Conservation (phyloP, 768 basidiomycete species). For the Basidioascus undulatus region DNA sequence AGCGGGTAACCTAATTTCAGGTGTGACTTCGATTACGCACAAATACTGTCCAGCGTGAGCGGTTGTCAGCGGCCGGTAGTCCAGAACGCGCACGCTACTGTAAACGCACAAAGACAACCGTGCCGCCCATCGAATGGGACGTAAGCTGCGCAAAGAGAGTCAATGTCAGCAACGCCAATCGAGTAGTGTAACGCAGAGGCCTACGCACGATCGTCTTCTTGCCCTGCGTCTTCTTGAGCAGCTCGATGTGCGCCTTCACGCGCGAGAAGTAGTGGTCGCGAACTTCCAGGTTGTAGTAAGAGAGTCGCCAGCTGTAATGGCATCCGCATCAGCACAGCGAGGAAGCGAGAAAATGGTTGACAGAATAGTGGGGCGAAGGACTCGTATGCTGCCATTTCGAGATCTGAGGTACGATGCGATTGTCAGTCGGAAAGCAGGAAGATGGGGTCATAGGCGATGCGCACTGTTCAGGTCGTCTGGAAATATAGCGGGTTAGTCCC, state of each 20-base stretch:
- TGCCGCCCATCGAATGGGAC: constrained; percentile 63
- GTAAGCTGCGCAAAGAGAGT: not conserved
- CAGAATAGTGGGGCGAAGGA: too few species aligned
- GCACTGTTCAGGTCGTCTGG: not conserved
- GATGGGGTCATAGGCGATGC: not conserved
- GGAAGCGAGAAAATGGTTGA: too few species aligned
- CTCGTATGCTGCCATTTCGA: constrained; percentile 35
- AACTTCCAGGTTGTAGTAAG: constrained; percentile 73
- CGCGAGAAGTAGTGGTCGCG: constrained; percentile 71
- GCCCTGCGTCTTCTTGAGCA: constrained; percentile 42
- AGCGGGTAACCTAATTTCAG: constrained; percentile 5
- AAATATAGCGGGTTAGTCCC: too few species aligned
- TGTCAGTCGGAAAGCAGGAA: not conserved
- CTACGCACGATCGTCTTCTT: constrained; percentile 52
- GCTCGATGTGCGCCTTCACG: constrained; percentile 49
- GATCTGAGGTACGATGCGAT: not conserved
- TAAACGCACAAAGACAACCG: constrained; percentile 22
- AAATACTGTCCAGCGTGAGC: constrained; percentile 26
- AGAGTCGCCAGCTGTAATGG: constrained; percentile 76
- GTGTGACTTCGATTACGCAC: not conserved
- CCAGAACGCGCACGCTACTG: too few species aligned
- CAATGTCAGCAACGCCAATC: not conserved
- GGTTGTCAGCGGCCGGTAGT: too few species aligned
- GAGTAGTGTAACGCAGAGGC: not conserved
- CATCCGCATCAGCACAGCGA: constrained; percentile 20